Evolutionary conservation across 345 rosid genomes (phyloP), one percentile per base, ranked within the genome.

Genomic region (Melaleuca alternifolia): DNA sequence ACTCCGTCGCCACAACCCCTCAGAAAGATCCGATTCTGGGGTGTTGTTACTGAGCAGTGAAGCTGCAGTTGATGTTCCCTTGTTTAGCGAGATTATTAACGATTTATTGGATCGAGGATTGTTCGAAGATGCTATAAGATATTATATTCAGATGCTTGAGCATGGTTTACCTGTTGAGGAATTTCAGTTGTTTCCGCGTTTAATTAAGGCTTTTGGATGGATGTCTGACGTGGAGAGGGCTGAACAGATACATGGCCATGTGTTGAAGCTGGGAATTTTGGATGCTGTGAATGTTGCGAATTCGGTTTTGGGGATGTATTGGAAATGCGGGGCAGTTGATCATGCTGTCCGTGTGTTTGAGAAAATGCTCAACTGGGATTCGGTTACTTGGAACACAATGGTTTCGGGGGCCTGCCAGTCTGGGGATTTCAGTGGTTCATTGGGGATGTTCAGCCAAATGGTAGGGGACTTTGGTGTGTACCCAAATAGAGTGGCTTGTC

Each of bases 151-250:
- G 86, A 87, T 90, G 85, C 89, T 92, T 86, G 90, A 88, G 85
- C 85, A 48, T 84, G 92, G 90, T 50, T 86, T 88, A 76, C 86
- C 88, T 26, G 86, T 87, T n/a, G 86, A 84, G 71, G 86, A 87
- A 53, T 91, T 88, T 84, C 83, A 85, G 44, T 89, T 89, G 50
- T 91, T 92, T 87, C 91, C 93, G 21, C 81, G 88, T 89, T 85
- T 92, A 85, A 88, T 93, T 84, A 93, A 93, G 84, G 92, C 92
- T 26, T 85, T 90, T 52, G 92, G 89, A 61, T 91, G 89, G 51
- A 84, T 90, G 52, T 85, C 84, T 33, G 88, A 89, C 48, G 84
- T 85, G 21, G 83, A 52, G 54, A 87, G 54, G 51, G 88, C 86
- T 54, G 86, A 88, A 88, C 88, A 87, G 88, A 91, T 91, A 79